Conservation (phyloP, 129 eudicot species). For the Chrysanthemum lavandulifolium region DNA sequence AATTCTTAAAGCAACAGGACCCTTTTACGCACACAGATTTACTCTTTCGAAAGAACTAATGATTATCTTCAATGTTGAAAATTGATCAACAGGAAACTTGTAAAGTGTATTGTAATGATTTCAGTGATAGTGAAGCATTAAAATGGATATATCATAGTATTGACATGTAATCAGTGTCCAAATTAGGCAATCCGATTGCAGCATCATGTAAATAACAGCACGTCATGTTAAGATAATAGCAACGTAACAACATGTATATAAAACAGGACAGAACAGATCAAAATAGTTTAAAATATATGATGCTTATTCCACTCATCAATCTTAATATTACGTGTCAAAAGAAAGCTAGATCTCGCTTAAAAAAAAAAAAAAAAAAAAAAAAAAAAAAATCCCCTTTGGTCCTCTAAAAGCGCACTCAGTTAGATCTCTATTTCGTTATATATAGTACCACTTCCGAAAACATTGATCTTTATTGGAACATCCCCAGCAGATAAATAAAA, state of each 20-base stretch:
- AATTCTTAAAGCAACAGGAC: constrained; percentile 43
- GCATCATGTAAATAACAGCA: constrained; percentile 14
- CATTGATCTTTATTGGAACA: constrained; percentile 22
- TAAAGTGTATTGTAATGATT: constrained; percentile 18
- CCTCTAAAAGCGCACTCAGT: background rate
- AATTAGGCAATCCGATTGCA: constrained; percentile 1
- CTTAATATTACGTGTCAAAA: constrained; percentile 16
- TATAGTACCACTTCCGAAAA: constrained; percentile 19
- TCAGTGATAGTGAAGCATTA: constrained; percentile 12
- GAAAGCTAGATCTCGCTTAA: constrained; percentile 12
- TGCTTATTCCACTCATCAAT: constrained; percentile 23
- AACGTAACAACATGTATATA: background rate
- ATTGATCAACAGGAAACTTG: constrained; percentile 24
- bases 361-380: background rate
- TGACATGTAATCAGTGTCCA: constrained; percentile 17
- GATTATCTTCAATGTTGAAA: constrained; percentile 20
- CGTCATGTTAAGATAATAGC: constrained; percentile 4
- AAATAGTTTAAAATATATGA: constrained; percentile 3
- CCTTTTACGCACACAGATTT: constrained; percentile 31
- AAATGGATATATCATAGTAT: constrained; percentile 13
- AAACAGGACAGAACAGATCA: constrained; percentile 14
- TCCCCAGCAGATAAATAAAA: constrained; percentile 24
- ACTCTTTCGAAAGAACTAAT: constrained; percentile 23
- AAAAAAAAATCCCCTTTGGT: constrained; percentile 5
- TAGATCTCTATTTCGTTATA: constrained; percentile 6